Evolutionary conservation across 768 basidiomycete genomes (phyloP), one percentile per base, ranked within the genome.

Genomic region (Rhodosporidiobolus sp.): DNA sequence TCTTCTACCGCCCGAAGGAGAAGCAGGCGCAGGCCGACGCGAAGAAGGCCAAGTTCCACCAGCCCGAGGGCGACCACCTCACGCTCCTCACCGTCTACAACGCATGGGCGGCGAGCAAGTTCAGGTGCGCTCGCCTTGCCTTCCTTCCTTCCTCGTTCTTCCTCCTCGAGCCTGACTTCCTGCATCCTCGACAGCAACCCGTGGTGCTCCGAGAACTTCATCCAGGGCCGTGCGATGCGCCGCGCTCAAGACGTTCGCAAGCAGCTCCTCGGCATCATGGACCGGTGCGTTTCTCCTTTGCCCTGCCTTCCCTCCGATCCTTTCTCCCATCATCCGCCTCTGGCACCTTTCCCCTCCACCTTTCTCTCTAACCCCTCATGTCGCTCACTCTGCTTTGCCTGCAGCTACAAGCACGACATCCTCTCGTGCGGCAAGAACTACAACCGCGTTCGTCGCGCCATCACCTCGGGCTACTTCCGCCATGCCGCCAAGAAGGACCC

Each of bases 191-290:
- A 5, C 62, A 68, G 69, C 54, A 95, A 96, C 80, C 94, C 95
- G 10, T 99, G 96, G 96, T 98, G 96, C 80, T 95, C 93, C 76
- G 94, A 98, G 83, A 98, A 98, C 81, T 99, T 94, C 79, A 96
- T 98, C 61, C 96, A 98, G 81, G 95, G 93, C 19, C 86, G 96
- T 79, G 96, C 92, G 77, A 94, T 99, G 93, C 86, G 92, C 68
- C 86, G 94, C 11, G 96, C 95, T 10, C 94, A 98, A 81, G 96
- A 99, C 85, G 93, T 99, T 17, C 85, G 96, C 70, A 99, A 99
- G 80, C 96, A 99, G 82, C 82, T 99, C 65, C 84, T 98, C 53
- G 96, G 96, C 72, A 98, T 99, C 80, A 98, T 99, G 96, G 96
- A 99, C 81, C 86, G 96, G 87, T 92, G 84, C 75, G 87, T 54